phyloP scores from a whole-genome alignment of 2,329 filamentous ascomycete genomes.

The Aureobasidium namibiae region DNA sequence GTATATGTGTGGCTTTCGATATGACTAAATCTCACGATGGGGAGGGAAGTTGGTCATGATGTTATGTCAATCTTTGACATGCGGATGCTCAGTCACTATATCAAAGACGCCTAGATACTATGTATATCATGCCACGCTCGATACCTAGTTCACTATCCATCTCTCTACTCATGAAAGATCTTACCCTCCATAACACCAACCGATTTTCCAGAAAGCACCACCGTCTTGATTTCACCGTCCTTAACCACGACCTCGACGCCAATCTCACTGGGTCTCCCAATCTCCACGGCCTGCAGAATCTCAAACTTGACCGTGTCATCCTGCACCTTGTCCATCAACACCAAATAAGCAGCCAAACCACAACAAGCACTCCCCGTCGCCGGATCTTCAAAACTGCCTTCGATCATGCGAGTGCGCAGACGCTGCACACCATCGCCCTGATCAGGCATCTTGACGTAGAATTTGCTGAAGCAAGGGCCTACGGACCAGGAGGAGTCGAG shows the following conservation, averaged over 20 bases:
- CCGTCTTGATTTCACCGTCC: conserved; percentile 28
- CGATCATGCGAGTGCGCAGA: conserved; percentile 56
- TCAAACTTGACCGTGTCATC: conserved; percentile 29
- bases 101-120: too few relatives aligned
- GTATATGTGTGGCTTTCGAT: too few relatives aligned
- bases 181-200: conserved; percentile 36
- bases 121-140: too few relatives aligned
- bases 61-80: too few relatives aligned
- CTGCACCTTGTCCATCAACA: conserved; percentile 30
- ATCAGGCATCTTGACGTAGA: conserved; percentile 44
- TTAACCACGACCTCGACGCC: conserved; percentile 37
- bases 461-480: conserved; percentile 50
- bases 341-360: conserved; percentile 36
- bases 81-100: too few relatives aligned
- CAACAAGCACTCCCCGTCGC: conserved; percentile 45
- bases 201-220: conserved; percentile 37
- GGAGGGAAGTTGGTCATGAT: too few relatives aligned
- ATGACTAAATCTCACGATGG: too few relatives aligned
- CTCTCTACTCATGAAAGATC: conserved; percentile 16
- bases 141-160: too few relatives aligned
- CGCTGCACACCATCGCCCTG: conserved; percentile 21
- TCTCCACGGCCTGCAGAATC: conserved; percentile 44
- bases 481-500: conserved; percentile 44
- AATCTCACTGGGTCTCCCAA: conserved; percentile 43
- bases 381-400: conserved; percentile 39